Evolutionary conservation across 352 stramenopile species (phyloP), one percentile per base, ranked within the genome.

Genomic region (Pythium diclinum): DNA sequence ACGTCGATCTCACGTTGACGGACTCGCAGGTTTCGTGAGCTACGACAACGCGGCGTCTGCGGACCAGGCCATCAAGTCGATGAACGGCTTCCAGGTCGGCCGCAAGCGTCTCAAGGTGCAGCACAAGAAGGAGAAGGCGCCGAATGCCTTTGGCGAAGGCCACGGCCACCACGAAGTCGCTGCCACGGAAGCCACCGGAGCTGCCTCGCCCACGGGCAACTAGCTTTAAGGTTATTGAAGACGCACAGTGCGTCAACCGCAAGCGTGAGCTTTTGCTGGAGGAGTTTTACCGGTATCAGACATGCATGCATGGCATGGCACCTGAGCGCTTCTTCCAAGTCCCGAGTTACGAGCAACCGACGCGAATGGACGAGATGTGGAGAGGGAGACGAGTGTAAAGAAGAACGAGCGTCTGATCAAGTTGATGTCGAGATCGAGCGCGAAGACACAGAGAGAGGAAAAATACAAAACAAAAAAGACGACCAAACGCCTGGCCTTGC

Each of bases 51-150:
- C 84, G 62, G 83, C 93, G 46, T 94, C 92, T 16, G 94, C 95
- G 53, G 90, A 97, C 28, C 74, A 87, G 16, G 95, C 96, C 6
- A 99, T 99, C 65, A 92, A 97, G 70, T 83, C 91, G 64, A 92
- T 99, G 78, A 98, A 99, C 80, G 94, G 94, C 52, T 98, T 92
- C 80, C 88, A 98, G 77, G 92, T 99, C 68, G 92, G 94, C 46
- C 95, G 96, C 67, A 99, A 99, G 74, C 88, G 93, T 56, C 81
- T 99, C 51, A 98, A 98, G 81, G 96, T 99, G 63, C 93, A 98
- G 76, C 92, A 95, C 79, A 97, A 97, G 81, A 94, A 94, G 74
- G 87, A 97, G 68, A 97, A 97, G 77, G 78, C 71, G 47, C 78
- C 83, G 9, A 28, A 52, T 19, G 56, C 77, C 30, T 95, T 85